Conservation (phyloP, 257 asterid genomes). For the Anisodus tanguticus region DNA sequence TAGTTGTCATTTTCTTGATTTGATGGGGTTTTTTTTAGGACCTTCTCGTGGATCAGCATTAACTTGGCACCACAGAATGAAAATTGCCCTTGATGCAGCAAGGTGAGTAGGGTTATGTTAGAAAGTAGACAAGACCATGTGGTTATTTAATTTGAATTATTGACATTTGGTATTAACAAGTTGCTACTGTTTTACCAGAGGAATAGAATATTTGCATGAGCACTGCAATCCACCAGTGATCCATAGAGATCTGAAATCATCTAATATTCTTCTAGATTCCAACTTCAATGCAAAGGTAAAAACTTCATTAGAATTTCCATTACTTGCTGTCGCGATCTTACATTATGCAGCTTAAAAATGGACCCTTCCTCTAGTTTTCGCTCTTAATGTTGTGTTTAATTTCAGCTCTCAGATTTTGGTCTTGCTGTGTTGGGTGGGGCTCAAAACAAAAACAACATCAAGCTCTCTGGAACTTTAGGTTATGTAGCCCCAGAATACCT, state of each 20-base stretch:
- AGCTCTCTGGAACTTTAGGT: slow-evolving; percentile 80
- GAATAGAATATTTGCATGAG: slow-evolving; percentile 73
- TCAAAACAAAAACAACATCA: slow-evolving; percentile 55
- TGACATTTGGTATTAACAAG: slow-evolving; percentile 27
- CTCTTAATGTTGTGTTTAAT: slow-evolving; percentile 27
- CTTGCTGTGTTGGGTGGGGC: slow-evolving; percentile 65
- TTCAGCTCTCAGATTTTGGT: slow-evolving; percentile 77
- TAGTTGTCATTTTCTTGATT: slow-evolving; percentile 28
- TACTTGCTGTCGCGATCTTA: neutral
- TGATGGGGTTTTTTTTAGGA: slow-evolving; percentile 43
- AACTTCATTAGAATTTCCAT: neutral
- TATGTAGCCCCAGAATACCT: slow-evolving; percentile 86
- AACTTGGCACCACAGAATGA: slow-evolving; percentile 68
- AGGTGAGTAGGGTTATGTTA: slow-evolving; percentile 49
- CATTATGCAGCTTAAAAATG: neutral
- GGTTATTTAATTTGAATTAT: slow-evolving; percentile 24
- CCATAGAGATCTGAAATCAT: slow-evolving; percentile 84
- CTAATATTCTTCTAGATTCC: slow-evolving; percentile 79
- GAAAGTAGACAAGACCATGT: slow-evolving; percentile 31
- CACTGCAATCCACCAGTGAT: slow-evolving; percentile 73
- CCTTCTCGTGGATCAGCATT: slow-evolving; percentile 65
- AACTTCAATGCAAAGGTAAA: slow-evolving; percentile 78
- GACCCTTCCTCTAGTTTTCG: slow-evolving; percentile 14
- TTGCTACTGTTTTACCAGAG: slow-evolving; percentile 54
- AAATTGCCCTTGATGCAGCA: slow-evolving; percentile 74